These are phyloP conservation scores for Amanita inopinata DNA, from an alignment of 768 basidiomycete genomes.

Conservation along the genomic window DNA sequence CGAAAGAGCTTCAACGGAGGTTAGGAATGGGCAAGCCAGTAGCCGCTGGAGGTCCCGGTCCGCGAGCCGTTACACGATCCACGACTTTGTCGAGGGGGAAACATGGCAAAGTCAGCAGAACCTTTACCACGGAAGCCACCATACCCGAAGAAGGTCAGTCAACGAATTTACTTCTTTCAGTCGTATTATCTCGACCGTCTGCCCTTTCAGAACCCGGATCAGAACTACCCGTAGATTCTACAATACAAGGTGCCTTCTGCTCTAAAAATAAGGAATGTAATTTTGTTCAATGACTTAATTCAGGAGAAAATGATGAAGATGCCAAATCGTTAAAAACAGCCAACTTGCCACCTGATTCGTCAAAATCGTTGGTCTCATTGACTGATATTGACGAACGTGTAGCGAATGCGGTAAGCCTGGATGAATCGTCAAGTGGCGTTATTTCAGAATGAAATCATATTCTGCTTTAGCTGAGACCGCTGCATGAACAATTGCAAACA, in stretches of 20 bases:
- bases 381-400: conserved; percentile 21
- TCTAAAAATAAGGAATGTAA: background rate
- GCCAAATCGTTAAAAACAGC: background rate
- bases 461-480: conserved; percentile 31
- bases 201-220: conserved; percentile 15
- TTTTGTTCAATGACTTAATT: background rate
- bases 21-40: conserved; percentile 67
- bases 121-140: conserved; percentile 42
- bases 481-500: conserved; percentile 39
- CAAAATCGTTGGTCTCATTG: conserved; percentile 14
- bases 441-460: background rate
- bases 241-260: background rate
- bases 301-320: background rate
- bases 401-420: conserved; percentile 26
- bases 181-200: conserved; percentile 1
- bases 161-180: conserved; percentile 49
- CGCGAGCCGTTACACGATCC: conserved; percentile 56
- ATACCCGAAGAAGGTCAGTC: conserved; percentile 23
- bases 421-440: too few species aligned
- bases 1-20: conserved; percentile 59
- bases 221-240: conserved; percentile 10
- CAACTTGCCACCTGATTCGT: background rate
- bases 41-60: conserved; percentile 54
- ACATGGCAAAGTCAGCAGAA: conserved; percentile 41
- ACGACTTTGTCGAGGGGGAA: conserved; percentile 38